These are phyloP conservation scores for Ceratobasidium sp. DNA, from an alignment of 1,284 basidiomycete species.

Conservation along the genomic window DNA sequence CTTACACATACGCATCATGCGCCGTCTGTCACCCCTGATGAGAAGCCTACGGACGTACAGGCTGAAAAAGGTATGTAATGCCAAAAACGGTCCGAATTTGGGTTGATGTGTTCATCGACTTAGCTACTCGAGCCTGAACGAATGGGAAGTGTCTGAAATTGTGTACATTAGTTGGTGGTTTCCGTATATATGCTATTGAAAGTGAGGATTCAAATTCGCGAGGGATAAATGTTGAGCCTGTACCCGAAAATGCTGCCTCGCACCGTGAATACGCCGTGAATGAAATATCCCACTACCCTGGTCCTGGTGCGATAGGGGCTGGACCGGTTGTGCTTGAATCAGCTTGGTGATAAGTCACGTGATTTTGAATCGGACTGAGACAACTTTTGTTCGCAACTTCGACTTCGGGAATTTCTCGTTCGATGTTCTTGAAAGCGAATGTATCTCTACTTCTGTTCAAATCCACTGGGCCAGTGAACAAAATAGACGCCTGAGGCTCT, in stretches of 20 bases:
- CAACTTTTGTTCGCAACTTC: too few species aligned
- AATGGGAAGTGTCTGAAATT: background rate
- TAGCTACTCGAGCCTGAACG: conserved; percentile 1
- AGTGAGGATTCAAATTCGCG: background rate
- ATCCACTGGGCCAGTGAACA: too few species aligned
- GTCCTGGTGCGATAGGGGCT: too few species aligned
- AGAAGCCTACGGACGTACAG: conserved; percentile 32
- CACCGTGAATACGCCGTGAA: background rate
- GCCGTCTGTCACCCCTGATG: background rate
- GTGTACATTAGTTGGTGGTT: conserved; percentile 4
- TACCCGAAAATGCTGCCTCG: background rate
- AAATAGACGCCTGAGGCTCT: too few species aligned
- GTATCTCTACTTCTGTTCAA: too few species aligned
- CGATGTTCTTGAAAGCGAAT: too few species aligned
- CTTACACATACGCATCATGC: conserved; percentile 27
- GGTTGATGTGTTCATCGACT: background rate
- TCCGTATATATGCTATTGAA: conserved; percentile 4
- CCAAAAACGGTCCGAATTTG: background rate
- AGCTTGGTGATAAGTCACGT: background rate
- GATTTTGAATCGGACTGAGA: background rate
- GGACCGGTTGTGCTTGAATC: too few species aligned
- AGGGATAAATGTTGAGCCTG: background rate
- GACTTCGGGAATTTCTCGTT: too few species aligned
- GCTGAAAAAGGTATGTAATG: conserved; percentile 23
- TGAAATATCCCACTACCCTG: background rate